Evolutionary conservation across 2,329 filamentous ascomycete genomes (phyloP).

Genomic region (Plenodomus biglobosus): DNA sequence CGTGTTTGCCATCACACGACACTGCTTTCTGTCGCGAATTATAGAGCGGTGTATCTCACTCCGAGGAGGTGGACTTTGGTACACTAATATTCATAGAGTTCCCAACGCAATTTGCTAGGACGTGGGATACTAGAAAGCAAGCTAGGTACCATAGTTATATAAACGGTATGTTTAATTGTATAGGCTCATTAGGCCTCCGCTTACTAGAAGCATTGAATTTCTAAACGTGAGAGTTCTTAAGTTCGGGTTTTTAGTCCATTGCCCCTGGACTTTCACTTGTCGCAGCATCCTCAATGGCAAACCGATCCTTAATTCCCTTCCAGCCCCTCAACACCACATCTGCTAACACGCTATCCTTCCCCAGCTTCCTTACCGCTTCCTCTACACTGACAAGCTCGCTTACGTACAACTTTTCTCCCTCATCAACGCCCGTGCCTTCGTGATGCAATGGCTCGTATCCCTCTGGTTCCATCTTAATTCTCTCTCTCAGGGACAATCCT

Average conservation of each 20-base stretch:
- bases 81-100: no score
- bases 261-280: constrained; percentile 25
- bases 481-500: constrained; percentile 41
- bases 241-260: background rate
- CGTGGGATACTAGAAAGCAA: no score
- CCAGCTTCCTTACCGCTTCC: constrained; percentile 47
- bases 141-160: no score
- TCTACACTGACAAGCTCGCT: constrained; percentile 47
- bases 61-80: no score
- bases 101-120: no score
- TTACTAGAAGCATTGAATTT: no score
- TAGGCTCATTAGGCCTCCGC: no score
- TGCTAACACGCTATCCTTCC: constrained; percentile 44
- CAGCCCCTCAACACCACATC: constrained; percentile 52
- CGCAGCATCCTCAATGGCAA: constrained; percentile 26
- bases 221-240: no score
- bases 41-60: no score
- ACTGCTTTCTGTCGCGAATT: no score
- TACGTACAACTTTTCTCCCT: constrained; percentile 50
- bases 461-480: constrained; percentile 44
- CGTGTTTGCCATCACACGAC: no score
- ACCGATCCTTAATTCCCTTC: constrained; percentile 46
- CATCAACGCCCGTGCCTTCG: constrained; percentile 52
- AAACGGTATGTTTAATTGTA: no score
- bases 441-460: constrained; percentile 51